A percentile compares a stretch with the other conserved stretches of the same genome.
Evolutionary conservation across 108 stramenopile species (phyloP).

Genomic region (Cylindrotheca fusiformis): DNA sequence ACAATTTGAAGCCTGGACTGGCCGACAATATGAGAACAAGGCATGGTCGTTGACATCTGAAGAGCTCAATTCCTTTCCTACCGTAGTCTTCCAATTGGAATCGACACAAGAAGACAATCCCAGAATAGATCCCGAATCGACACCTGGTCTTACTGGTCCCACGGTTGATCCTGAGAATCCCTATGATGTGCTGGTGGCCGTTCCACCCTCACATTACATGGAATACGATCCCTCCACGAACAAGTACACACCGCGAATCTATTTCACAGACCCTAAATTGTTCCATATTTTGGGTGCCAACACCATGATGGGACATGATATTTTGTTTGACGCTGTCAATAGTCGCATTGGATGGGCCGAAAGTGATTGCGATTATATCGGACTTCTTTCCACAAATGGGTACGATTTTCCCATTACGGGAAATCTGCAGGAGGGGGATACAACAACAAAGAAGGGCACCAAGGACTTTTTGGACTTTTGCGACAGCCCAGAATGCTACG

Average conservation of each 20-base stretch:
- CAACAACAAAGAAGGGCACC: background rate
- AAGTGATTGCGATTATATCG: slow-evolving; percentile 75
- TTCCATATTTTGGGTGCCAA: slow-evolving; percentile 74
- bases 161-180: slow-evolving; percentile 59
- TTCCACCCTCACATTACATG: slow-evolving; percentile 81
- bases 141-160: slow-evolving; percentile 53
- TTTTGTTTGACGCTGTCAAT: slow-evolving; percentile 81
- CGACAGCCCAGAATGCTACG: background rate
- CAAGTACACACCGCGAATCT: slow-evolving; percentile 59
- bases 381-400: slow-evolving; percentile 6
- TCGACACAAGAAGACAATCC: slow-evolving; percentile 23
- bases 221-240: slow-evolving; percentile 53
- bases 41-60: slow-evolving; percentile 42
- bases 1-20: slow-evolving; percentile 17
- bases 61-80: slow-evolving; percentile 62
- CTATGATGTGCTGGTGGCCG: slow-evolving; percentile 67
- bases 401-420: slow-evolving; percentile 28
- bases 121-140: slow-evolving; percentile 36
- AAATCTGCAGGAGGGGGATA: slow-evolving; percentile 1
- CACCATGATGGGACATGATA: slow-evolving; percentile 88
- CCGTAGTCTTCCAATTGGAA: slow-evolving; percentile 76
- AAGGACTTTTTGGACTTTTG: slow-evolving; percentile 1
- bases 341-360: slow-evolving; percentile 87
- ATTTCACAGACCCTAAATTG: slow-evolving; percentile 45
- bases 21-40: background rate